A percentile compares a stretch with the other conserved stretches of the same genome.
Evolutionary conservation across 345 rosid species (phyloP).

Genomic region (Microthlaspi erraticum): DNA sequence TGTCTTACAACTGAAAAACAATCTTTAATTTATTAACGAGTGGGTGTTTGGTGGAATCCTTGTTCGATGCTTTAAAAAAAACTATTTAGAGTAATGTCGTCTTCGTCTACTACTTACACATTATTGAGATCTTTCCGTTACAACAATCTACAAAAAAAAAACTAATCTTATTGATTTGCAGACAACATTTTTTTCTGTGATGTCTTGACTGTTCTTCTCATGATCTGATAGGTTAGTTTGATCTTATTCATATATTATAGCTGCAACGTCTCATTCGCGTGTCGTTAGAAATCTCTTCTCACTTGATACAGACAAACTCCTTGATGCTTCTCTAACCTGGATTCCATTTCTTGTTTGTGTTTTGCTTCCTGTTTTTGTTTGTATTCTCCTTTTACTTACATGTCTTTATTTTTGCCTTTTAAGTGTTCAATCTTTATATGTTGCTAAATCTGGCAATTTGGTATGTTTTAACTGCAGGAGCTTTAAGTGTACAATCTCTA

Average conservation of each 20-base stretch:
- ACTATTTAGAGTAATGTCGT: constrained; percentile 10
- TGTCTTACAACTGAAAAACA: neutral
- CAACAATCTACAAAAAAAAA: neutral
- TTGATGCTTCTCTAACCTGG: constrained; percentile 29
- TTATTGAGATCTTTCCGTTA: constrained; percentile 24
- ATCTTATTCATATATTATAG: constrained; percentile 33
- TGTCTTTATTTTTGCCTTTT: constrained; percentile 11
- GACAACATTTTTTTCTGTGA: constrained; percentile 12
- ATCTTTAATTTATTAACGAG: constrained; percentile 35
- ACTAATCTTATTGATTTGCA: constrained; percentile 5
- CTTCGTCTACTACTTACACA: constrained; percentile 27
- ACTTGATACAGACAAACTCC: neutral
- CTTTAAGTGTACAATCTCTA: too few relatives aligned
- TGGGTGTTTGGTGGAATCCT: constrained; percentile 48
- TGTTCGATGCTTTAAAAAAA: constrained; percentile 25
- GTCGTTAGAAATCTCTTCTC: constrained; percentile 24
- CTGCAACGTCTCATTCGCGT: constrained; percentile 38
- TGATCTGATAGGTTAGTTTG: constrained; percentile 40
- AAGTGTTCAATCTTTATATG: constrained; percentile 10
- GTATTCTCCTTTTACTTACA: neutral
- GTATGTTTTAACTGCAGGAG: constrained; percentile 35
- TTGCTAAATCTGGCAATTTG: constrained; percentile 20
- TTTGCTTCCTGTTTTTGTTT: neutral
- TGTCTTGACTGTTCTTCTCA: constrained; percentile 26
- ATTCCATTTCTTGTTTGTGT: constrained; percentile 9